Conservation (phyloP, 73 alveolate species). For the Diophrys appendiculata region DNA sequence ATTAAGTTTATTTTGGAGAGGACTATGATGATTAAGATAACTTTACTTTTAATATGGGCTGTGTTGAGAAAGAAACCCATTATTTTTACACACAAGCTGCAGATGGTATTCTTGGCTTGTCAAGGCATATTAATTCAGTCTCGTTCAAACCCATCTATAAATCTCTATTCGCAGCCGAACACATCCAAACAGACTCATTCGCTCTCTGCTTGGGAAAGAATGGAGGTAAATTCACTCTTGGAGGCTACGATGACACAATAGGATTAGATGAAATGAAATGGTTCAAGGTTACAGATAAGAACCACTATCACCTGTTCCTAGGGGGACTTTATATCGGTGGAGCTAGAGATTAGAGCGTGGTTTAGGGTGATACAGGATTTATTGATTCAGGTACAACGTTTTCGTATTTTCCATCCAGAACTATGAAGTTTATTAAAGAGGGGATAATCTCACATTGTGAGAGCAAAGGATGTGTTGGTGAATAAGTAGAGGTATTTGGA, state of each 20-base stretch:
- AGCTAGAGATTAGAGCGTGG: not conserved
- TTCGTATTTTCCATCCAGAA: slow-evolving; percentile 16
- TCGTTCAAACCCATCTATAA: slow-evolving; percentile 70
- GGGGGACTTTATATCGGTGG: not conserved
- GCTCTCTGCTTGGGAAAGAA: slow-evolving; percentile 87
- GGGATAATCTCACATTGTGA: not conserved
- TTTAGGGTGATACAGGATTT: not conserved
- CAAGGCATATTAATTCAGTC: slow-evolving; percentile 50
- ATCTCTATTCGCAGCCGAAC: slow-evolving; percentile 22
- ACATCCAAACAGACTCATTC: slow-evolving; percentile 67
- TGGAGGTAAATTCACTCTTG: slow-evolving; percentile 85
- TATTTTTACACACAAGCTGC: slow-evolving; percentile 85
- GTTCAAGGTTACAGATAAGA: slow-evolving; percentile 29
- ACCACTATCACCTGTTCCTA: not conserved
- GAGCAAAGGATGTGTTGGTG: not conserved
- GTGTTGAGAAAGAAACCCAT: slow-evolving; percentile 84
- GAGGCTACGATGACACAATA: slow-evolving; percentile 69
- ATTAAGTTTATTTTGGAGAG: slow-evolving; percentile 77
- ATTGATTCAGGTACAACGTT: slow-evolving; percentile 43
- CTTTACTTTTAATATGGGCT: slow-evolving; percentile 78
- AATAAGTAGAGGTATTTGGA: not conserved
- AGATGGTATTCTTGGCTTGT: slow-evolving; percentile 96
- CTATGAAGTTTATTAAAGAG: slow-evolving; percentile 36
- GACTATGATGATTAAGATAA: slow-evolving; percentile 50
- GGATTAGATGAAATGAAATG: slow-evolving; percentile 54